Base-by-base conservation (phyloP, 106 monocot species). In the Dactylorhiza incarnata region DNA sequence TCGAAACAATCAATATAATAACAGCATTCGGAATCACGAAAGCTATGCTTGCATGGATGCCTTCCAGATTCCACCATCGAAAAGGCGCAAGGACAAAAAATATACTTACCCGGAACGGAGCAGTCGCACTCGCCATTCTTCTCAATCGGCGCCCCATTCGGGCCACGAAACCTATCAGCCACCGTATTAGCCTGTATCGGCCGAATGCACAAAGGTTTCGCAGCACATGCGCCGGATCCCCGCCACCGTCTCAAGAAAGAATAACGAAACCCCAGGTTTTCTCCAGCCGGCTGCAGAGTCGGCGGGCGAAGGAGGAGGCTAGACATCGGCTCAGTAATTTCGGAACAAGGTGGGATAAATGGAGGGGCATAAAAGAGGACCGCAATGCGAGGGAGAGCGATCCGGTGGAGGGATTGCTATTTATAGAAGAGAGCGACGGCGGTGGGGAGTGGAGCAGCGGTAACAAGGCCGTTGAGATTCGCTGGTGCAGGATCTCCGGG, bases 61-160 rank as follows among this genome's bases (percentile, higher is more conserved):
- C 37, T 37, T 37, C 17, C 20, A 66, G 7, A 29, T 11, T 37
- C 37, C 24, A 26, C 6, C 45, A 46, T 59, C 58, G 2, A 6
- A n/a, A 59, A 7, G 20, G 8, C 22, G 22, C 58, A 59, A 20
- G 52, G 23, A 66, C 10, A 66, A 66, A 24, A 24, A 26, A 37
- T 13, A 70, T 12, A 6, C n/a, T 70, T 70, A 70, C 69, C 69
- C 16, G 46, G 3, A 16, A 17, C 69, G 12, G 69, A 70, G 16
- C 69, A 70, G n/a, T 46, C 69, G 45, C 69, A 70, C 46, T 70
- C 43, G 45, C 45, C 45, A 45, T 47, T 70, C 69, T 45, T 13
- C 69, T 46, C 69, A 17, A 70, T 8, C 16, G 15, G 19, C 43
- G 16, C 69, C 69, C 69, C 69, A 70, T 9, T 16, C 46, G 45